These are phyloP conservation scores for Didymellaceae sp. DNA, from an alignment of 2,329 filamentous ascomycete species.

Conservation along the genomic window DNA sequence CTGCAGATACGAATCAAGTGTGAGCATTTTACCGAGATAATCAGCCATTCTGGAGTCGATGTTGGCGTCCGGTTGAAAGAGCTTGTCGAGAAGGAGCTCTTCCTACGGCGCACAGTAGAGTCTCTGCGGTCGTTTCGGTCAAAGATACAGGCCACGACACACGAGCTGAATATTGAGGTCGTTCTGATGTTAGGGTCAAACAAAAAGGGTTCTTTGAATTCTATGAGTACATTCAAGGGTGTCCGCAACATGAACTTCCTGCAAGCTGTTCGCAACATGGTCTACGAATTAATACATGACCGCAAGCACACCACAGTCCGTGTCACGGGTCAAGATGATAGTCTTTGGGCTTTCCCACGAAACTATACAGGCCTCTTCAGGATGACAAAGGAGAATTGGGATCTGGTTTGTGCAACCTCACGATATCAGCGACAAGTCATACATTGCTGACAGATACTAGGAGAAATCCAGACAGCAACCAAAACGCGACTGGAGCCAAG, in stretches of 20 bases:
- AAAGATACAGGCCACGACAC: not conserved
- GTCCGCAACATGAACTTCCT: constrained; percentile 20
- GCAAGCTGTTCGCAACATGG: constrained; percentile 22
- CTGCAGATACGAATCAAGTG: constrained; percentile 36
- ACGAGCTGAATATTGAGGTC: constrained; percentile 25
- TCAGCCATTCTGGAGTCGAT: no score
- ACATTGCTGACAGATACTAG: not conserved
- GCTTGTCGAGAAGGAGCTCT: not conserved
- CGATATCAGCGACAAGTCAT: not conserved
- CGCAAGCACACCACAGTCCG: constrained; percentile 17
- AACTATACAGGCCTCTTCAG: constrained; percentile 22
- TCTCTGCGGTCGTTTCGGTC: constrained; percentile 1
- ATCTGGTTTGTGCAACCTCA: constrained; percentile 18
- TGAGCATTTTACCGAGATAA: constrained; percentile 21
- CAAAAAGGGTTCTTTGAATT: no score
- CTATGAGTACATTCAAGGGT: no score
- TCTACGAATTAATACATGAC: constrained; percentile 31
- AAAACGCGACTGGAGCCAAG: constrained; percentile 1
- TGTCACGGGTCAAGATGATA: constrained; percentile 29
- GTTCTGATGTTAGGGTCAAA: constrained; percentile 26
- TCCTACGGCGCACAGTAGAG: constrained; percentile 3
- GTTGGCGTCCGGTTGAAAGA: not conserved
- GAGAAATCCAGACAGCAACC: constrained; percentile 5
- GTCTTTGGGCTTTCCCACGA: constrained; percentile 22
- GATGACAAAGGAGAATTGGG: constrained; percentile 29